Evolutionary conservation across 306 rosid genomes (phyloP), one percentile per base, ranked within the genome.

Genomic region (Rosa chinensis): DNA sequence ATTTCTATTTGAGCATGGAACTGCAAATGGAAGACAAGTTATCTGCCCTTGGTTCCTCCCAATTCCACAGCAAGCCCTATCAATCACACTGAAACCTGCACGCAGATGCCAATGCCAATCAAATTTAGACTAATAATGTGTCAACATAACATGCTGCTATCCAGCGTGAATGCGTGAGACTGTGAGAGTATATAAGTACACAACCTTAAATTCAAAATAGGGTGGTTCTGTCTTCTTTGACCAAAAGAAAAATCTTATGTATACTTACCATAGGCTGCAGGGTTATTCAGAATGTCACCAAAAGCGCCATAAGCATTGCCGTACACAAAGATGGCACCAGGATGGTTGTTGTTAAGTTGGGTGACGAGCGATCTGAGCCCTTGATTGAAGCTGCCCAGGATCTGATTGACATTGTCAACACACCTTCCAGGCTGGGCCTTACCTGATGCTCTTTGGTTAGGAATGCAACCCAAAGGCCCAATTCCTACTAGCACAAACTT

Each of bases 401-500:
- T 89, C 59, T 88, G 84, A 72, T 94, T 94, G 76, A 89, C 92
- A 1, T 5, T 9, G 55, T 92, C 97, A 23, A 62, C 77, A 32
- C 98, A 94, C 80, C 97, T 82, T 43, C 89, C 97, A 0, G 53
- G 66, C 17, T 72, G 88, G 23, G 93, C 90, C 5, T 6, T 21
- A 17, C 84, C 83, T 0, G 17, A 42, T 1, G 93, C 97, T 75
- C 97, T 78, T 55, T 86, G 87, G 85, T 75, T 87, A 1, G 98
- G 98, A 21, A 87, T 92, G 88, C 98, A 94, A 10, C 98, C 98
- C 23, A 92, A 68, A 18, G 99, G 97, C 39, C 91, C 97, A 12
- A 91, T 52, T 70, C 97, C 97, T 16, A 85, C 86, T 14, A 92
- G 1, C 76, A 89, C 66, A 52, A 94, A 82, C 92, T 91, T 94